Evolutionary conservation across 208 protist species (phyloP), one percentile per base, ranked within the genome.

Genomic region (Leptomonas seymouri): DNA sequence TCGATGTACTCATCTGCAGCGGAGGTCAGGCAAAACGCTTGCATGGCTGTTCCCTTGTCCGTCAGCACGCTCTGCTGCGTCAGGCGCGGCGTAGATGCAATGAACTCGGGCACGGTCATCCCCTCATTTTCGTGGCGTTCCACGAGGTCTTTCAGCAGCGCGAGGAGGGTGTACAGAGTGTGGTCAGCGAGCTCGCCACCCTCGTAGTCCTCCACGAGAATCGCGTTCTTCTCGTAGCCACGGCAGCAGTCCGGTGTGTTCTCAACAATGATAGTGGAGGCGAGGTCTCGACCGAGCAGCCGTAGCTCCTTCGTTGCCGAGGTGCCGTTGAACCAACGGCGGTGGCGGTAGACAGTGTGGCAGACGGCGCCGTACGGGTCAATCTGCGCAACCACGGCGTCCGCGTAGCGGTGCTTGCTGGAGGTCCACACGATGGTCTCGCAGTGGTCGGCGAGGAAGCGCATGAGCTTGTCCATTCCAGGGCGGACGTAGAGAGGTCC

Each of bases 231-330:
- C 78, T 97, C 90, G 74, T 93, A 88, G 50, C 93, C 93, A 49
- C 79, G 81, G 50, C 95, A 82, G 75, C 89, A 96, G 71, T 97
- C 91, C 9, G 91, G 91, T 6, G 93, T 97, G 77, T 97, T 97
- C 60, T 97, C 93, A 36, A 97, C 82, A 48, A 97, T 87, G 76
- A 97, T 84, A 34, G 80, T 90, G 16, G 61, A 82, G 49, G 81
- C 77, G 39, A 91, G 68, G 59, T 93, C 84, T 20, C 93, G 86
- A 23, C 91, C 91, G 42, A 97, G 82, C 20, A 95, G 74, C 18
- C 62, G 77, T 41, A 97, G 76, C 51, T 97, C 91, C 73, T 97
- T 97, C 28, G 85, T 83, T 12, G 76, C 80, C 15, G 86, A 81
- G 6, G 65, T 72, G 20, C 78, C 80, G 45, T 74, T 80, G 60